phyloP scores from a whole-genome alignment of 176 grass and related monocot species.

The Panicum miliaceum region DNA sequence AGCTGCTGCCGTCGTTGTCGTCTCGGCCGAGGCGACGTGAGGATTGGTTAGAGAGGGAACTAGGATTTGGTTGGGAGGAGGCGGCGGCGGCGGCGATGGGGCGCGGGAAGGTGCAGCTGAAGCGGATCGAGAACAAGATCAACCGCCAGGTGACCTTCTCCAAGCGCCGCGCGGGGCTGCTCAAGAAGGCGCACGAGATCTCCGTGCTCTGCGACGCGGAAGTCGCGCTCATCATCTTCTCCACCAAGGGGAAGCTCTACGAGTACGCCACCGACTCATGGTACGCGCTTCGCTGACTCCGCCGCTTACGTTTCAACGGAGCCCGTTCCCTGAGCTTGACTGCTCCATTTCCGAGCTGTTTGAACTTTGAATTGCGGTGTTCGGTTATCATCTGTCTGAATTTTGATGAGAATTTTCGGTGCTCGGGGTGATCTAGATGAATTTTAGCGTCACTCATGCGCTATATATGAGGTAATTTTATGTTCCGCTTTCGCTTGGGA shows the following conservation, averaged over 20 bases:
- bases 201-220: slow-evolving; percentile 96
- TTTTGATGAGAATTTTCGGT: not conserved
- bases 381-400: not conserved
- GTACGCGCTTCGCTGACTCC: slow-evolving; percentile 39
- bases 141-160: slow-evolving; percentile 96
- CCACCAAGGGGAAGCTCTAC: slow-evolving; percentile 92
- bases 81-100: slow-evolving; percentile 58
- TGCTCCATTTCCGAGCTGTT: slow-evolving; percentile 25
- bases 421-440: not conserved
- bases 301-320: too few species aligned
- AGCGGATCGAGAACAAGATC: slow-evolving; percentile 99
- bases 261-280: slow-evolving; percentile 73
- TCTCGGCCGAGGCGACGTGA: not conserved
- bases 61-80: not conserved
- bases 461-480: slow-evolving; percentile 46
- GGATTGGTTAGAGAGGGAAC: not conserved
- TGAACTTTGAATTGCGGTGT: not conserved
- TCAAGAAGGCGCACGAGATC: slow-evolving; percentile 97
- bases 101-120: slow-evolving; percentile 91
- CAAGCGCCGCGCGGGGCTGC: slow-evolving; percentile 75
- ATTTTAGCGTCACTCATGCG: not conserved
- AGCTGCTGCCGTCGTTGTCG: not conserved
- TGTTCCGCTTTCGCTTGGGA: slow-evolving; percentile 35
- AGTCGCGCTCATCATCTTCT: slow-evolving; percentile 91
- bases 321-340: not conserved